Evolutionary conservation across 495 filamentous ascomycete genomes (phyloP).

Genomic region (Podospora pseudopauciseta): DNA sequence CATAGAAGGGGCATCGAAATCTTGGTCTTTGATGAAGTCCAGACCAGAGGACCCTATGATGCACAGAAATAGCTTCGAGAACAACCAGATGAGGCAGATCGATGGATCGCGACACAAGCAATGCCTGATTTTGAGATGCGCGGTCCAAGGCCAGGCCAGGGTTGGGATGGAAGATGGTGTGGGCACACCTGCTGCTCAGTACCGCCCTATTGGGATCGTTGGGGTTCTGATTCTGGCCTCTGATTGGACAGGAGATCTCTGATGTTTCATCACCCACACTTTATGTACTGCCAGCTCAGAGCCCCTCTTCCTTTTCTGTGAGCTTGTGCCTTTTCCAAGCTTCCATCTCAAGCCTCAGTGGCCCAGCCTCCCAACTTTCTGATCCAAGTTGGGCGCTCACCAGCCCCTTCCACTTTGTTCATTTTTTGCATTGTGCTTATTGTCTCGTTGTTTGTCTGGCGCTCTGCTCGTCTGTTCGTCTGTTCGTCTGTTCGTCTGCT

Average conservation of each 20-base stretch:
- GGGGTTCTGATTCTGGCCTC: constrained; percentile 19
- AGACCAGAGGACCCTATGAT: not conserved
- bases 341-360: constrained; percentile 13
- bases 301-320: constrained; percentile 9
- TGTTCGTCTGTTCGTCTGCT: not conserved
- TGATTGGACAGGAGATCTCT: constrained; percentile 26
- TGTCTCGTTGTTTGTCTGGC: not conserved
- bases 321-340: constrained; percentile 6
- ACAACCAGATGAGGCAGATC: not conserved
- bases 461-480: not conserved
- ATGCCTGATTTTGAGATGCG: not conserved
- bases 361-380: constrained; percentile 33
- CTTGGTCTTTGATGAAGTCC: not conserved
- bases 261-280: constrained; percentile 28
- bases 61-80: not conserved
- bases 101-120: not conserved
- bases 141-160: constrained; percentile 11
- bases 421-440: not conserved
- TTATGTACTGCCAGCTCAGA: constrained; percentile 34
- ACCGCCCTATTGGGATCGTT: constrained; percentile 33
- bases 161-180: constrained; percentile 19
- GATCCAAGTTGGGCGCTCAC: not conserved
- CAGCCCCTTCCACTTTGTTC: constrained; percentile 1
- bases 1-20: not conserved
- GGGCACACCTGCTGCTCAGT: constrained; percentile 20